Base-by-base conservation (phyloP, 2,329 filamentous ascomycete species). In the Passalora sequoiae region DNA sequence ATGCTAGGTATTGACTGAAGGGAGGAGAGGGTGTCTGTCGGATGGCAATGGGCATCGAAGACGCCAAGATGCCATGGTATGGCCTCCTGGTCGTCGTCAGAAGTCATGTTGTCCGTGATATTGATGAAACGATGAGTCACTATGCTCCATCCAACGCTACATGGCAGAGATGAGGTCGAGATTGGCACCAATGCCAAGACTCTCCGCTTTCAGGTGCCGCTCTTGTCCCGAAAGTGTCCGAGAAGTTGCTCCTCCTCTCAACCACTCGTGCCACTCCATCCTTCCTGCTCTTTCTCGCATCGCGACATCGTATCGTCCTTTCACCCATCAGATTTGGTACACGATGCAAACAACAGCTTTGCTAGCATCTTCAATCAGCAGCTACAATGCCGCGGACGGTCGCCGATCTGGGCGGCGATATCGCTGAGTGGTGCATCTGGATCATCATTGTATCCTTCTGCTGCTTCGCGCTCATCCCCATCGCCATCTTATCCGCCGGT, bases 41-140 rank as follows among this genome's bases (percentile, higher is more conserved):
- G 86, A 61, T 92, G 86, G 64, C 86, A 91, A 69, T 92, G 86
- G 16, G 86, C 84, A 61, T 92, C 86, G 60, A 75, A 86, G 47
- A 87, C 71, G 37, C 81, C 82, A 22, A 82, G 65, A 43, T 83
- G 73, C 84, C 84, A 89, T 9, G 84, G 84, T 16, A 82, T 79
- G 2, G 46, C 41, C 7, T 52, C 43, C 16, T 57, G 42, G 17
- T 56, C 10, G 35, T 22, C 37, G 10, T 40, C 9, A 3, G 29
- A 42, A 16, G 43, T 33, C 57, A 60, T 59, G 4, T 15, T 47
- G 25, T 32, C 13, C n/a, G 4, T 24, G 15, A 16, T 21, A 7
- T 17, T 24, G 38, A 40, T 42, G 20, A 21, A 15, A 7, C 22
- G 20, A 39, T 21, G 17, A 13, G 4, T 22, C 6, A 5, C 8